Conservation (phyloP, 202 grass and related monocot species). For the Alloteropsis angusta region DNA sequence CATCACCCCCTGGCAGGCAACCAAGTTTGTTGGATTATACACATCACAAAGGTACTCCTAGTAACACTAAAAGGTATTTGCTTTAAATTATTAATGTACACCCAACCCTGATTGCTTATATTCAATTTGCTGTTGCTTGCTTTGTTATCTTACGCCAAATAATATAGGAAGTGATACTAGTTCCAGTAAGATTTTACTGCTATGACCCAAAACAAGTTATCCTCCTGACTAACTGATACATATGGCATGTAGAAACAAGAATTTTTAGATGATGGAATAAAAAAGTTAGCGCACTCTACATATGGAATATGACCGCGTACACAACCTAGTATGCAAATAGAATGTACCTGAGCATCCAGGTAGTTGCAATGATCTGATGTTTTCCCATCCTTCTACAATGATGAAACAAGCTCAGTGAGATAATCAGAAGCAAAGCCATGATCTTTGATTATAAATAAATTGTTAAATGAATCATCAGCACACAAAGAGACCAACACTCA, state of each 20-base stretch:
- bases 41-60: not conserved
- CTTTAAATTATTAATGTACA: not conserved
- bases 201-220: not conserved
- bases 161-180: not conserved
- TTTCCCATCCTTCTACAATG: constrained; percentile 73
- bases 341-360: constrained; percentile 83
- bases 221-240: not conserved
- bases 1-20: not conserved
- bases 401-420: constrained; percentile 25
- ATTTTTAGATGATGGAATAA: not conserved
- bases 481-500: not conserved
- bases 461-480: not conserved
- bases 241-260: not conserved
- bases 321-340: not conserved
- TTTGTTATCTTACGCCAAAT: not conserved
- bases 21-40: not conserved
- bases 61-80: not conserved
- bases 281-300: not conserved
- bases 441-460: not conserved
- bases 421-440: not conserved
- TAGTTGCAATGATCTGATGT: constrained; percentile 67
- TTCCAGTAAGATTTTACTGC: not conserved
- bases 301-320: not conserved
- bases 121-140: not conserved
- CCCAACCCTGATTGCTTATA: not conserved